Evolutionary conservation across 2,329 filamentous ascomycete genomes (phyloP).

Genomic region (Dothidotthia symphoricarpi): DNA sequence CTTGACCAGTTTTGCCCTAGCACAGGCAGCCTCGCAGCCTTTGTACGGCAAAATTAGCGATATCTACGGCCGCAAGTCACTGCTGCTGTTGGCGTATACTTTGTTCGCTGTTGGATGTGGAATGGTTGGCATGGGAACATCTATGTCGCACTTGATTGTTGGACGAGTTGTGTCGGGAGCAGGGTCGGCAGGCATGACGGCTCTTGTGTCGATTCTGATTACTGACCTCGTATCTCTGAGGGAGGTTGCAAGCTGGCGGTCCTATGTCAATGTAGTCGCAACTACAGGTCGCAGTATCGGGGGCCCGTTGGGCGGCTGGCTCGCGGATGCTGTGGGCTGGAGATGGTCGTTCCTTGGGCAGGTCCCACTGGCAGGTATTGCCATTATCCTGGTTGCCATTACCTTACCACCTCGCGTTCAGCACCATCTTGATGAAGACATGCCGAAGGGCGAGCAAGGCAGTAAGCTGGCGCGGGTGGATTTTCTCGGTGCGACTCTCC

Average conservation of each 20-base stretch:
- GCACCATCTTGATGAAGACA: background rate
- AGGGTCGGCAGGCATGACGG: slow-evolving; percentile 65
- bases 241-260: slow-evolving; percentile 50
- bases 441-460: background rate
- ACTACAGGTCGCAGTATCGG: slow-evolving; percentile 53
- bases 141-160: slow-evolving; percentile 19
- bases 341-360: slow-evolving; percentile 63
- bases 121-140: slow-evolving; percentile 8
- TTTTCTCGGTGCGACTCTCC: slow-evolving; percentile 55
- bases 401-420: slow-evolving; percentile 16
- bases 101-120: slow-evolving; percentile 42
- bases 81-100: slow-evolving; percentile 42
- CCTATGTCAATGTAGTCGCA: slow-evolving; percentile 53
- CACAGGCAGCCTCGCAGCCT: slow-evolving; percentile 42
- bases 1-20: slow-evolving; percentile 46
- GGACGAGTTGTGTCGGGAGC: slow-evolving; percentile 62
- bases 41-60: slow-evolving; percentile 48
- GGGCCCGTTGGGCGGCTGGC: slow-evolving; percentile 58
- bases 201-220: slow-evolving; percentile 47
- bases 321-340: slow-evolving; percentile 65
- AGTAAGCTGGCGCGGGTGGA: slow-evolving; percentile 55
- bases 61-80: slow-evolving; percentile 46
- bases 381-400: slow-evolving; percentile 48
- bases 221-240: slow-evolving; percentile 51
- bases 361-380: slow-evolving; percentile 54